These are phyloP conservation scores for Aquanectria penicillioides DNA, from an alignment of 2,329 filamentous ascomycete genomes.

Conservation along the genomic window DNA sequence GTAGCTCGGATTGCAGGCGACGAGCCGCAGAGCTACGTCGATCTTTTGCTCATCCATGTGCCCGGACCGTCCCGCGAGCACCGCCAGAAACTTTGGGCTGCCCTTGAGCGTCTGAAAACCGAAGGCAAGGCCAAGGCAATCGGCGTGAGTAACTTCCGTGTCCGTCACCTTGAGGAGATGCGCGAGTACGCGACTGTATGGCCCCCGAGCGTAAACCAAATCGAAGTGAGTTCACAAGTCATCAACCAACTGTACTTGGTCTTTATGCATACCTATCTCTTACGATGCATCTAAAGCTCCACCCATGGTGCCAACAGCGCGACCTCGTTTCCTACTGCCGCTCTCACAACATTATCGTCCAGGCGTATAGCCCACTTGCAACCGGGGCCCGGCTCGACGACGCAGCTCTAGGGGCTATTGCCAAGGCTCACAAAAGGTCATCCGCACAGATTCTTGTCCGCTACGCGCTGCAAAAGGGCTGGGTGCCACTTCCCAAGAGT, in stretches of 20 bases:
- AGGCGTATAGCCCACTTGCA: conserved; percentile 53
- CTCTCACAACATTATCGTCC: conserved; percentile 75
- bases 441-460: conserved; percentile 74
- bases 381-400: conserved; percentile 57
- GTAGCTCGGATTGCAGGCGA: conserved; percentile 68
- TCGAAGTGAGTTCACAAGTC: conserved; percentile 64
- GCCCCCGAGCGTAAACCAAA: conserved; percentile 79
- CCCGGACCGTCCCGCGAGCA: conserved; percentile 64
- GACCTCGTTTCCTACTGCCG: conserved; percentile 67
- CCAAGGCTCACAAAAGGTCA: conserved; percentile 67
- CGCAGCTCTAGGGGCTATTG: conserved; percentile 63
- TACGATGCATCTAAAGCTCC: conserved; percentile 61
- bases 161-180: conserved; percentile 75
- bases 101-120: conserved; percentile 68
- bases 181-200: conserved; percentile 71
- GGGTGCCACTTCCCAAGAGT: conserved; percentile 75
- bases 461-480: conserved; percentile 76
- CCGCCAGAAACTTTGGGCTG: conserved; percentile 72
- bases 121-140: conserved; percentile 72
- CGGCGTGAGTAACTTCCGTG: conserved; percentile 78
- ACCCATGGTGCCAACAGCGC: conserved; percentile 73
- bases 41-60: conserved; percentile 77
- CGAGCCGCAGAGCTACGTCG: conserved; percentile 70
- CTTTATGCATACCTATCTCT: neutral
- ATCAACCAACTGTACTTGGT: too few species aligned